These are phyloP conservation scores for Schwanniomyces pseudopolymorphus DNA, from an alignment of 805 yeast species.

Conservation along the genomic window DNA sequence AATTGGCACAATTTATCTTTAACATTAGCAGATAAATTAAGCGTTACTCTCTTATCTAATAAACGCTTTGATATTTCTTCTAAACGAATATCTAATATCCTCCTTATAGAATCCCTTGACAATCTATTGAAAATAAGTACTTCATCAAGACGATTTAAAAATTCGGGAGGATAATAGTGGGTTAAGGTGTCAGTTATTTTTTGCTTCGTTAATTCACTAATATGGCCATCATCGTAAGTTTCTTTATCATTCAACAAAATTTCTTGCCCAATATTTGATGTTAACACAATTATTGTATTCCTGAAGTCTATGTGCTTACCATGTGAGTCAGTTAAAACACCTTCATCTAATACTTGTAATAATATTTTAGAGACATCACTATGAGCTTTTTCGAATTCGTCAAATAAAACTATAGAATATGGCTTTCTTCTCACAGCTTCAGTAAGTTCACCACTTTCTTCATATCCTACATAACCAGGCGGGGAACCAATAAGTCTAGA, in stretches of 20 bases:
- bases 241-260: conserved; percentile 65
- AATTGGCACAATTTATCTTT: conserved; percentile 76
- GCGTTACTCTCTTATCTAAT: conserved; percentile 69
- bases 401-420: conserved; percentile 87
- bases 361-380: conserved; percentile 89
- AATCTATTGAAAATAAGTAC: conserved; percentile 90
- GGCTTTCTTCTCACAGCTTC: conserved; percentile 96
- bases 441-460: conserved; percentile 93
- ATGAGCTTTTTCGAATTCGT: conserved; percentile 97
- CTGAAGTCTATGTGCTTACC: conserved; percentile 94
- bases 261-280: conserved; percentile 95
- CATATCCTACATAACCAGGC: conserved; percentile 97
- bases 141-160: conserved; percentile 91
- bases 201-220: conserved; percentile 51
- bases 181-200: conserved; percentile 69
- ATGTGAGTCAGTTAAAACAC: conserved; percentile 89
- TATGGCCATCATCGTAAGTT: conserved; percentile 59
- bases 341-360: conserved; percentile 93
- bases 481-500: conserved; percentile 96
- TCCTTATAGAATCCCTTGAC: conserved; percentile 69
- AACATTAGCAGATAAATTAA: conserved; percentile 58
- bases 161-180: conserved; percentile 86
- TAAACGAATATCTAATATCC: conserved; percentile 83
- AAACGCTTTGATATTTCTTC: conserved; percentile 79
- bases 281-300: conserved; percentile 93